Conservation (phyloP, 169 alveolate species). For the Cystoisospora suis region DNA sequence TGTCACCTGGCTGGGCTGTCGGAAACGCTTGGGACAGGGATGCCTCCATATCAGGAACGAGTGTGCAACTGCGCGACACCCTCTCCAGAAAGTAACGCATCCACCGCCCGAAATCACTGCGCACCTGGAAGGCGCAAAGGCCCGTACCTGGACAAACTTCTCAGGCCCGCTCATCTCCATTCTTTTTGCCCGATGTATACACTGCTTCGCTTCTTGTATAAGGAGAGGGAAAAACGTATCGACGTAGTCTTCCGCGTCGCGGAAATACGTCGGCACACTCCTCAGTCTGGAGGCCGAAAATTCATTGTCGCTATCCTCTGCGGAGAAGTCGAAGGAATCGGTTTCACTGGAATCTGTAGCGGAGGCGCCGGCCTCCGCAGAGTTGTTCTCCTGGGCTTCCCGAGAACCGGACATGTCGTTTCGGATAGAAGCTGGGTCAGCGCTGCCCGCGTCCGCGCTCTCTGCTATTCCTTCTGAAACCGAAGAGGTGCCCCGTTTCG, state of each 20-base stretch:
- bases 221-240: conserved; percentile 58
- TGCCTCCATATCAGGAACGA: no score
- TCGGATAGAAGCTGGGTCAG: no score
- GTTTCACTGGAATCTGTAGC: background rate
- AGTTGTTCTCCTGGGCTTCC: background rate
- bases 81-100: no score
- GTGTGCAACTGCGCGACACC: no score
- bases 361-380: background rate
- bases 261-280: conserved; percentile 13
- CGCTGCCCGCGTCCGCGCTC: no score
- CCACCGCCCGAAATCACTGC: no score
- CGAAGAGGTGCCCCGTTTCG: no score
- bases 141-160: conserved; percentile 33
- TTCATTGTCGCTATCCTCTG: conserved; percentile 22
- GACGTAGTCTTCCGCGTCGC: conserved; percentile 12
- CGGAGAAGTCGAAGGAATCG: background rate
- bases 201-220: conserved; percentile 62
- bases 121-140: background rate
- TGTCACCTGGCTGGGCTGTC: no score
- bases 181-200: conserved; percentile 54
- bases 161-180: conserved; percentile 52
- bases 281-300: background rate
- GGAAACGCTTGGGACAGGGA: no score
- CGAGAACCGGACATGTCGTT: background rate
- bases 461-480: no score